Evolutionary conservation across 768 basidiomycete species (phyloP).

Genomic region (Pisolithus marmoratus): DNA sequence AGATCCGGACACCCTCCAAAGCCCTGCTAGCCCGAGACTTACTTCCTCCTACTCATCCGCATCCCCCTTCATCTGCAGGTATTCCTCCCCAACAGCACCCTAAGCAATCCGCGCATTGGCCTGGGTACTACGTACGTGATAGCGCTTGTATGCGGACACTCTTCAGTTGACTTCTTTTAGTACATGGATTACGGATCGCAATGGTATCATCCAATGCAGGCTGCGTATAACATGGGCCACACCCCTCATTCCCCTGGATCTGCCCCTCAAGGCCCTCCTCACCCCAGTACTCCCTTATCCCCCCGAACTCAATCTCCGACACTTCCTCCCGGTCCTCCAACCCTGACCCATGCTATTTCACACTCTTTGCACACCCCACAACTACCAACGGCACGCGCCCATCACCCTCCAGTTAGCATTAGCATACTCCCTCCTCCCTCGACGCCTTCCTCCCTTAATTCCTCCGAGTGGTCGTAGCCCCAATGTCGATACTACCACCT

Average conservation of each 20-base stretch:
- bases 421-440: no score
- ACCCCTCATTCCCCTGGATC: constrained; percentile 35
- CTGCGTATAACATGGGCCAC: constrained; percentile 28
- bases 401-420: no score
- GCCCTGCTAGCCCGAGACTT: constrained; percentile 61
- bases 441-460: constrained; percentile 42
- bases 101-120: constrained; percentile 37
- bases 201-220: constrained; percentile 35
- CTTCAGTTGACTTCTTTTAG: constrained; percentile 19
- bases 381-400: constrained; percentile 37
- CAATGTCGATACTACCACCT: constrained; percentile 58
- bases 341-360: constrained; percentile 52
- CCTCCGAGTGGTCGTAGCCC: constrained; percentile 39
- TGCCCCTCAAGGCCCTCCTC: constrained; percentile 36
- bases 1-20: constrained; percentile 45
- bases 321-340: constrained; percentile 69
- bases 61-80: constrained; percentile 45
- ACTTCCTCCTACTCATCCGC: constrained; percentile 50
- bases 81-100: constrained; percentile 42
- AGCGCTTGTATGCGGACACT: neutral
- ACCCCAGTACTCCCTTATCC: constrained; percentile 57
- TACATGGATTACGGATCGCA: constrained; percentile 45
- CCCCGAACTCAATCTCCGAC: constrained; percentile 54
- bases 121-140: constrained; percentile 53
- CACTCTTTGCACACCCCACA: constrained; percentile 40